A percentile compares a stretch with the other conserved stretches of the same genome.
Conservation (phyloP, 805 yeast species). For the Teunomyces lycoperdinae region DNA sequence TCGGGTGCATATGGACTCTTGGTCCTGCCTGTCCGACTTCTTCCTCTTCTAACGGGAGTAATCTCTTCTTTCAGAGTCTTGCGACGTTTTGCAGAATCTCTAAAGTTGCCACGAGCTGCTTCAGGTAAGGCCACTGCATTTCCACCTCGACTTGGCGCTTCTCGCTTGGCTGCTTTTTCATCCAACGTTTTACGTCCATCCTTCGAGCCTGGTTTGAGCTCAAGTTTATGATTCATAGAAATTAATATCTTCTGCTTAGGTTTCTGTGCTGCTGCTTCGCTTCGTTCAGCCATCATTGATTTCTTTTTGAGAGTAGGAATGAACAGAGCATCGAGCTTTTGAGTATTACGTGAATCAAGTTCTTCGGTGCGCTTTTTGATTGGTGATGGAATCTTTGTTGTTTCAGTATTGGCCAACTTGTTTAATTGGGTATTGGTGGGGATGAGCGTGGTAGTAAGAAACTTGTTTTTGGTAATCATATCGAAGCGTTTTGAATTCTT, state of each 20-base stretch:
- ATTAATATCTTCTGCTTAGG: conserved; percentile 27
- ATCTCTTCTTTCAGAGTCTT: conserved; percentile 2
- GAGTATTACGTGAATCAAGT: conserved; percentile 7
- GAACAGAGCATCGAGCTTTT: conserved; percentile 14
- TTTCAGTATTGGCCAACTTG: conserved; percentile 5
- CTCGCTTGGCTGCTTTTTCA: conserved; percentile 25
- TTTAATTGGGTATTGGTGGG: conserved; percentile 27
- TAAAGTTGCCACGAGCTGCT: conserved; percentile 31
- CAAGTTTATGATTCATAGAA: conserved; percentile 20
- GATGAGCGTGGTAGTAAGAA: conserved; percentile 35
- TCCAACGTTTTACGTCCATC: neutral
- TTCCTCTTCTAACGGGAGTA: neutral
- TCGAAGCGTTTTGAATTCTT: conserved; percentile 3
- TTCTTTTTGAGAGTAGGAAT: conserved; percentile 24
- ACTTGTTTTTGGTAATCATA: conserved; percentile 25
- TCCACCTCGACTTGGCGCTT: conserved; percentile 11
- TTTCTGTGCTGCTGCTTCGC: conserved; percentile 24
- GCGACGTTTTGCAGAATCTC: conserved; percentile 4
- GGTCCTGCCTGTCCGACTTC: conserved; percentile 4
- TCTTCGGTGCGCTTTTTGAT: conserved; percentile 13
- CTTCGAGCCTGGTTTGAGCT: conserved; percentile 4
- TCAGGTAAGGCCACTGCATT: conserved; percentile 38
- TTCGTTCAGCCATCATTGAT: conserved; percentile 27
- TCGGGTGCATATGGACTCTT: neutral
- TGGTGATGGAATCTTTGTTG: conserved; percentile 13